Conservation (phyloP, 805 yeast species). For the Candida namnaoensis region DNA sequence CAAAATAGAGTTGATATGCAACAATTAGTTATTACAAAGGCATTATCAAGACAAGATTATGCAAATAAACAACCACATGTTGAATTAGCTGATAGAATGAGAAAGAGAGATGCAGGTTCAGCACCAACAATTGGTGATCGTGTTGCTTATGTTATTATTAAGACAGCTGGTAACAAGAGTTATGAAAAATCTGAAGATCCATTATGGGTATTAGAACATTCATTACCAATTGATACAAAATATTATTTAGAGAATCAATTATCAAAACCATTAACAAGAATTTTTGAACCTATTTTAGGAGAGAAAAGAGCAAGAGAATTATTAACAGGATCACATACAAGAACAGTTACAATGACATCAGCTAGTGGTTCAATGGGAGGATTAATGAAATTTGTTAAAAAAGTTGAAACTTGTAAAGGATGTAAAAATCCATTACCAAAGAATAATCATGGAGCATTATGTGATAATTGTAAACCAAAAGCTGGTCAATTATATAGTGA, state of each 20-base stretch:
- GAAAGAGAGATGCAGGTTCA: slow-evolving; percentile 92
- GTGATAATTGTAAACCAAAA: slow-evolving; percentile 64
- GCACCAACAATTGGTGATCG: slow-evolving; percentile 97
- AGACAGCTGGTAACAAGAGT: slow-evolving; percentile 71
- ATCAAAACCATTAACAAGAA: slow-evolving; percentile 86
- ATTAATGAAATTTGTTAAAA: slow-evolving; percentile 83
- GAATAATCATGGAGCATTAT: slow-evolving; percentile 63
- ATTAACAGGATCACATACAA: slow-evolving; percentile 76
- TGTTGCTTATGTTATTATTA: slow-evolving; percentile 91
- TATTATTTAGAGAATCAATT: slow-evolving; percentile 91
- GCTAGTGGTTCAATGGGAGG: slow-evolving; percentile 54
- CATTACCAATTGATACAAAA: slow-evolving; percentile 88
- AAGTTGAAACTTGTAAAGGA: slow-evolving; percentile 79
- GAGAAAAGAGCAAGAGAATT: slow-evolving; percentile 74
- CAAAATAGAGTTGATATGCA: slow-evolving; percentile 92
- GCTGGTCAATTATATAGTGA: slow-evolving; percentile 78
- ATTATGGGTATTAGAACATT: slow-evolving; percentile 81
- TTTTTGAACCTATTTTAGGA: slow-evolving; percentile 92
- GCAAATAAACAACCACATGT: slow-evolving; percentile 97
- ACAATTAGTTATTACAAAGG: slow-evolving; percentile 88
- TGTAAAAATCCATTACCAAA: slow-evolving; percentile 70
- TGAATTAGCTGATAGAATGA: slow-evolving; percentile 92
- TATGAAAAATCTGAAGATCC: slow-evolving; percentile 98
- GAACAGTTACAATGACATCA: slow-evolving; percentile 54
- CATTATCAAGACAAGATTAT: slow-evolving; percentile 77